Conservation (phyloP, 176 grass and related monocot genomes). For the Lolium rigidum region DNA sequence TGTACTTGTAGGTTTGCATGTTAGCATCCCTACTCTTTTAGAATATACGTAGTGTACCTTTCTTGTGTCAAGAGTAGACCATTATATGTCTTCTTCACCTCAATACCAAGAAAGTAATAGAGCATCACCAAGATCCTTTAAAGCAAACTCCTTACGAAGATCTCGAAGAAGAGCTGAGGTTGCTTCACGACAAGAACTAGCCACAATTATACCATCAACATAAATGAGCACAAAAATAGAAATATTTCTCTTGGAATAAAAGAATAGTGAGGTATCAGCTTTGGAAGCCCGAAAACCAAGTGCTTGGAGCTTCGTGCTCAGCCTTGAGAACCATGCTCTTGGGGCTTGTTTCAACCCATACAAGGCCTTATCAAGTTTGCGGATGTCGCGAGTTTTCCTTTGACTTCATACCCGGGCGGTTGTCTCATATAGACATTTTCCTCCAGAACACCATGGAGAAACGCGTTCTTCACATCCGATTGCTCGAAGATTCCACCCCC, state of each 20-base stretch:
- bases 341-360: not conserved
- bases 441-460: not conserved
- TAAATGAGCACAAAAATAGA: not conserved
- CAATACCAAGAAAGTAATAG: not conserved
- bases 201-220: conserved; percentile 14
- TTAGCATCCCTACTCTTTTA: not conserved
- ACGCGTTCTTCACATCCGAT: not conserved
- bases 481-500: not conserved
- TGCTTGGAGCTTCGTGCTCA: not conserved
- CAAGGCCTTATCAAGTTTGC: not conserved
- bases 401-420: not conserved
- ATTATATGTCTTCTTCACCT: not conserved
- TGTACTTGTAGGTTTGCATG: not conserved
- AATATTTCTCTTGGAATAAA: not conserved
- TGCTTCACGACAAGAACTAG: not conserved
- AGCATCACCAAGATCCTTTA: not conserved
- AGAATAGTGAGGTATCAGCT: not conserved
- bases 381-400: not conserved
- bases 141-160: not conserved
- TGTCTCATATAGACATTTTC: not conserved
- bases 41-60: not conserved
- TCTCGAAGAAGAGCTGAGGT: not conserved
- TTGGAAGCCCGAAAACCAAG: not conserved
- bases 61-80: not conserved
- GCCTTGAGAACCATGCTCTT: not conserved